Percentiles rank a stretch among this genome's conserved stretches.
phyloP scores from a whole-genome alignment of 2,329 filamentous ascomycete species.

The Fusarium metavorans region DNA sequence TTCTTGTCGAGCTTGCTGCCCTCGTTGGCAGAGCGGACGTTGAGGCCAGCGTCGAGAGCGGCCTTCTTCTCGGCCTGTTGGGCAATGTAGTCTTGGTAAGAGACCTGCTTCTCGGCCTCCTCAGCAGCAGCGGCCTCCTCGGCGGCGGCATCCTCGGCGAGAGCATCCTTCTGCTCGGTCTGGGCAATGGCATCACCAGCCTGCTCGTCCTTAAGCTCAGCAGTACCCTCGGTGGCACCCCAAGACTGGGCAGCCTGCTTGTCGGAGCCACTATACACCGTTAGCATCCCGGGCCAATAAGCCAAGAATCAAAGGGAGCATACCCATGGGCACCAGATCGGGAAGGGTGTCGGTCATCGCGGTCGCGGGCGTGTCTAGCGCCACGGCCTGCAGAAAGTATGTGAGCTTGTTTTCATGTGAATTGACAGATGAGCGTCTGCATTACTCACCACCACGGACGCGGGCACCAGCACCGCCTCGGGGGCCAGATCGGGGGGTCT shows the following conservation, averaged over 20 bases:
- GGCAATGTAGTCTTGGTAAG: conserved; percentile 88
- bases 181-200: conserved; percentile 91
- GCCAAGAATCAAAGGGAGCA: conserved; percentile 35
- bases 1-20: conserved; percentile 90
- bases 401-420: conserved; percentile 5
- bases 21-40: conserved; percentile 92
- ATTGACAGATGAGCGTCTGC: background rate
- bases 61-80: conserved; percentile 79
- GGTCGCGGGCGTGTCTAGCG: conserved; percentile 63
- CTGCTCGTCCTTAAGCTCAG: conserved; percentile 91
- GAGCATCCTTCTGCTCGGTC: conserved; percentile 81
- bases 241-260: conserved; percentile 92
- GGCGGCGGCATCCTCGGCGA: conserved; percentile 61
- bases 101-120: conserved; percentile 86
- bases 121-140: conserved; percentile 60
- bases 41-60: conserved; percentile 71
- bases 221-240: conserved; percentile 84
- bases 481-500: conserved; percentile 66
- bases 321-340: conserved; percentile 58
- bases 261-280: conserved; percentile 74
- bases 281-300: conserved; percentile 24
- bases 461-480: conserved; percentile 74
- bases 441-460: conserved; percentile 66
- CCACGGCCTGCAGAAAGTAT: conserved; percentile 60
- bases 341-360: conserved; percentile 69